Base-by-base conservation (phyloP, 495 filamentous ascomycete species). In the Poronia punctata region DNA sequence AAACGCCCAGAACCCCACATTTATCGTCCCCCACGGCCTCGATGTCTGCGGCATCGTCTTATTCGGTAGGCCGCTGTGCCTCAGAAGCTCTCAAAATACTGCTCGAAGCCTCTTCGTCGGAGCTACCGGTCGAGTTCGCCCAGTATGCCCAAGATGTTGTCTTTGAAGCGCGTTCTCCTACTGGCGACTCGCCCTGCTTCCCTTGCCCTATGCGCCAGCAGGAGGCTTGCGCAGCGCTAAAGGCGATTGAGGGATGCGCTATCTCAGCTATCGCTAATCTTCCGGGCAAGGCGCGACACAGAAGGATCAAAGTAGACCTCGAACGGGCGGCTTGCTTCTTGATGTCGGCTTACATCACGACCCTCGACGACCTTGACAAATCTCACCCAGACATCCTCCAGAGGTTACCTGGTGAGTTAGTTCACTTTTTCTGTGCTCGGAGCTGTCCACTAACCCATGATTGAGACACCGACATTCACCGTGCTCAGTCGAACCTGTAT, bases 131-230 rank as follows among this genome's bases (percentile, higher is more conserved):
- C n/a, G 49, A 54, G 20, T 53, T 68, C 35, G 38, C 56, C 11
- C 28, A 26, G 26, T 55, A 57, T 33, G 36, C 38, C 14, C 24
- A 46, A 2, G 32, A 52, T 24, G 57, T 66, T 38, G 41, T 30
- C 4, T 61, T 70, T 38, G 53, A 43, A 14, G 47, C 48, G 18
- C 19, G 53, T 20, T 60, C 60, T 11, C 40, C 34, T 33, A 45
- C 55, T 11, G 58, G 57, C 12, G 57, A 66, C 32, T 24, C 38
- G 15, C 53, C 58, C 6, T 61, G 56, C 30, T 72, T 82, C 33
- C 82, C 83, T 0, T 80, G 75, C 41, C 82, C 82, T 7, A 70
- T 86, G 49, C 83, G 80, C 50, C 80, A 86, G 56, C 81, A 80
- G 8, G 80, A 86, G 51, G 76, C 76, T 0, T 64, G 72, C 4